phyloP scores from a whole-genome alignment of 2,329 filamentous ascomycete genomes.

The Arthrobotrys sinensis region DNA sequence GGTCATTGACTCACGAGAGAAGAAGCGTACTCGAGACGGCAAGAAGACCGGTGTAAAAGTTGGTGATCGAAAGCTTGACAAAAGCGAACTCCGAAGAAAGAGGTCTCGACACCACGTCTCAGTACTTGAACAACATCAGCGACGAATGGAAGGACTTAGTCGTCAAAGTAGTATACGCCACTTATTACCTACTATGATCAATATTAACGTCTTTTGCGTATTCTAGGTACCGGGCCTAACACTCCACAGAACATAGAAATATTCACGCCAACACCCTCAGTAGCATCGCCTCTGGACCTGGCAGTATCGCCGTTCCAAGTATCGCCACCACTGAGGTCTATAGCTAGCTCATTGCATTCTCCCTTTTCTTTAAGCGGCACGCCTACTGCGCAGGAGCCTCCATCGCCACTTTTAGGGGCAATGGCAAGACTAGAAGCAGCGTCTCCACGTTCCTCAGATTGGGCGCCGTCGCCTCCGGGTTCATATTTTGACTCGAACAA shows the following conservation, averaged over 20 bases:
- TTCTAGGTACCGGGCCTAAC: not conserved
- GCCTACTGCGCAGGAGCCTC: not conserved
- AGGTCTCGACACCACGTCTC: not conserved
- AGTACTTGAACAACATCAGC: not conserved
- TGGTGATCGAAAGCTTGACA: not conserved
- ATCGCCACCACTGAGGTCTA: not conserved
- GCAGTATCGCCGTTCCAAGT: too few relatives aligned
- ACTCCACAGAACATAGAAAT: not conserved
- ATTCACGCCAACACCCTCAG: not conserved
- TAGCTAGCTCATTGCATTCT: not conserved
- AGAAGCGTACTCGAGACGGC: conserved; percentile 5
- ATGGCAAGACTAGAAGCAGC: not conserved
- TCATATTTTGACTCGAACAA: not conserved
- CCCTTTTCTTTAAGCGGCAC: too few relatives aligned
- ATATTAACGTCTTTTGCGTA: too few relatives aligned
- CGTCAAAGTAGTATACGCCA: not conserved
- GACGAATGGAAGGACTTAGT: not conserved
- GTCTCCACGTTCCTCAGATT: not conserved
- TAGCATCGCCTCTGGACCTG: not conserved
- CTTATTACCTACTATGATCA: not conserved
- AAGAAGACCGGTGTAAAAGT: conserved; percentile 20
- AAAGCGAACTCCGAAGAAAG: conserved; percentile 21
- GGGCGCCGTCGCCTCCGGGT: not conserved
- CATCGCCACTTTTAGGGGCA: not conserved
- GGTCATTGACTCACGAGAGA: not conserved